Evolutionary conservation across 164 flowering plant genomes (phyloP), one percentile per base, ranked within the genome.

Genomic region (Vitis cinerea): DNA sequence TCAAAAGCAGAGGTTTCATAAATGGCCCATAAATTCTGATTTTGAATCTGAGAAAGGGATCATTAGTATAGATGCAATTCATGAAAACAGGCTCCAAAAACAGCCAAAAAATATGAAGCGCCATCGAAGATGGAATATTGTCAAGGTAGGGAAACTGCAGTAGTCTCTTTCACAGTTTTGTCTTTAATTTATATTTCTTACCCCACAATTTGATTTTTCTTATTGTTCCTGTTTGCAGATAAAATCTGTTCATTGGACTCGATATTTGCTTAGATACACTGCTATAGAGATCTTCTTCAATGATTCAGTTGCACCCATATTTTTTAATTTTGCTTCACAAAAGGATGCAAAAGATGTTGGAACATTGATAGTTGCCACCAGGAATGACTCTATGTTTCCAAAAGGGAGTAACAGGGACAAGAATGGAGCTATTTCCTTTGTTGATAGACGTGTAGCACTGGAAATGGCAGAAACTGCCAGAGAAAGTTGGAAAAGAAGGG

Each of bases 401-500:
- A 93, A 88, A 75, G 97, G 94, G 71, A 83, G 79, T 75, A 66
- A 72, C 64, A 88, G 77, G 78, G 98, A 93, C 70, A 89, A 85
- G 80, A 84, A 71, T 78, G 93, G 86, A 65, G 68, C 67, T 74
- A 93, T 93, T 75, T 80, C 90, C 48, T 92, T 96, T 78, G 89
- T 92, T 75, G 99, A 96, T 79, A 86, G 97, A 75, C 95, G 88
- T 72, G 83, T 90, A 48, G 97, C 97, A 7, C 61, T 85, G 78
- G 98, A 93, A 78, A 85, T 91, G 90, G 99, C 97, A 37, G 99
- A 91, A 80, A 84, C 74, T 73, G 94, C 97, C 52, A 85, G 89
- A 81, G 98, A 96, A 72, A 84, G 92, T 57, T 96, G 99, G 99
- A 85, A 83, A 74, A 89, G 98, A 79, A 93, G 99, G 78, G 98